These are phyloP conservation scores for Aspergillus clavatus DNA, from an alignment of 2,329 filamentous ascomycete species.

Conservation along the genomic window DNA sequence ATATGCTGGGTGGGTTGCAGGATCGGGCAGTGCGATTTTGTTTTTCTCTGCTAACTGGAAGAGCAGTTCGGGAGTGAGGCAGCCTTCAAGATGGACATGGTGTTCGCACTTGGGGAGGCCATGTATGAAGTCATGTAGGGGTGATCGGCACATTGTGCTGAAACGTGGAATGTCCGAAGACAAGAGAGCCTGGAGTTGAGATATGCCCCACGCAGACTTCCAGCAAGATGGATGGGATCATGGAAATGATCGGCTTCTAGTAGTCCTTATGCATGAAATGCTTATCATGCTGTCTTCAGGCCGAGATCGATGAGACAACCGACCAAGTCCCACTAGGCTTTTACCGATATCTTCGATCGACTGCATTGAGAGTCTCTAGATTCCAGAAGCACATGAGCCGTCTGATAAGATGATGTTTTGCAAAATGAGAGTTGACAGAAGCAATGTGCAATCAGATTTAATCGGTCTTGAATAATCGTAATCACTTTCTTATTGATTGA, in stretches of 20 bases:
- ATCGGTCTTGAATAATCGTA: background rate
- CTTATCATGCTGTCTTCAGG: background rate
- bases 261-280: background rate
- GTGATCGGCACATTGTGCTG: conserved; percentile 51
- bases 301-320: background rate
- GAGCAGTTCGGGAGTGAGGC: conserved; percentile 64
- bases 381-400: background rate
- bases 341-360: background rate
- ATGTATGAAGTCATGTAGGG: conserved; percentile 56
- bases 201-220: too few relatives aligned
- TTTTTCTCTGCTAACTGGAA: conserved; percentile 66
- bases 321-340: background rate
- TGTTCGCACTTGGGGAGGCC: conserved; percentile 75
- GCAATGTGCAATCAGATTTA: background rate
- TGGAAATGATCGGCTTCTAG: background rate
- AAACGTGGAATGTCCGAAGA: too few relatives aligned
- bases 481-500: too few relatives aligned
- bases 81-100: conserved; percentile 75
- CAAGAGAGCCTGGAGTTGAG: too few relatives aligned
- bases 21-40: conserved; percentile 54
- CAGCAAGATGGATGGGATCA: background rate
- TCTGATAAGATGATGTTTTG: background rate
- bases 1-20: conserved; percentile 57
- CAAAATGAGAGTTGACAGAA: background rate
- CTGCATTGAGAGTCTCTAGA: background rate